Evolutionary conservation across 768 basidiomycete species (phyloP), one percentile per base, ranked within the genome.

Genomic region (Pleurotus djamor): DNA sequence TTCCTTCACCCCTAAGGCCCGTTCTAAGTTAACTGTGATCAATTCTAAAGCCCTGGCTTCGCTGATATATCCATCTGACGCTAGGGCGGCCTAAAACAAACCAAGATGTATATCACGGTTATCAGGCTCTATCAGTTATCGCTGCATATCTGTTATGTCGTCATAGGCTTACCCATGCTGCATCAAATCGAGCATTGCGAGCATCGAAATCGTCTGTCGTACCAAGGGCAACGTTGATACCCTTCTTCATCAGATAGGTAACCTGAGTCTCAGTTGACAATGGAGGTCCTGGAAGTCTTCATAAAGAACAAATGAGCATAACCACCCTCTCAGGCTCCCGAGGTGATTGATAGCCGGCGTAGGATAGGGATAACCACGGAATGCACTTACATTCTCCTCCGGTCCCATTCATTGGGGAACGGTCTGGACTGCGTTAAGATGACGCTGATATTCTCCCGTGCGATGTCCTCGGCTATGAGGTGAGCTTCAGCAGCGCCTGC

Each of bases 201-300:
- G 87, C 87, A 48, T 78, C 75, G 79, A 82, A 88, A 36, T 82
- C 83, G 60, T 87, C 82, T 4, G 73, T 68, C 13, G 84, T 77
- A 2, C 86, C 88, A 16, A 91, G 66, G 0, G 78, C 88, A 6
- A 89, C 83, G 16, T 83, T 83, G 2, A 95, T 85, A 5, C 84
- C 83, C 33, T 85, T 77, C 4, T 76, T 69, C 10, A 88, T 70
- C 35, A 94, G 76, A 1, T 72, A 76, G 5, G 78, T 76, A 6
- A 89, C 70, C 0, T 84, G 72, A 0, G 81, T 87, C 4, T 87
- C 75, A 16, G 76, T 71, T 4, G 86, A 79, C 16, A 87, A 67
- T 0, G 93, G 93, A 1, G 87, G 86, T 0, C 93, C 92, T 28
- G 89, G 83, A 43, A 85, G 70, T 68, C 88, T 84, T 61, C 35